Conservation (phyloP, 2,329 filamentous ascomycete genomes). For the Lachnellula arida region DNA sequence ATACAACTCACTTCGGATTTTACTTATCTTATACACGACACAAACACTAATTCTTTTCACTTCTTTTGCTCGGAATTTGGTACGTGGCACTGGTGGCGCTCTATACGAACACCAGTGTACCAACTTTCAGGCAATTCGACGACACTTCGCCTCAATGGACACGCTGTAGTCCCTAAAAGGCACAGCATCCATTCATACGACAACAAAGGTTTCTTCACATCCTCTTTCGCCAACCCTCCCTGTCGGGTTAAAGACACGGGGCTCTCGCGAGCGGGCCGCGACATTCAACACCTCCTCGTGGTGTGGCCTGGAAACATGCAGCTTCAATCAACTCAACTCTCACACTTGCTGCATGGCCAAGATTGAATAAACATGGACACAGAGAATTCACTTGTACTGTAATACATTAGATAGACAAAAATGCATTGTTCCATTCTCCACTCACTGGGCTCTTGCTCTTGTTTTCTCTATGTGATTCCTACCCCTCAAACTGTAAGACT, state of each 20-base stretch:
- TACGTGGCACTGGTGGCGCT: neutral
- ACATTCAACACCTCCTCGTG: neutral
- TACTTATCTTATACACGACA: neutral
- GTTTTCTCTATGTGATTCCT: no score
- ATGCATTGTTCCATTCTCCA: neutral
- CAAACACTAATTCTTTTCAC: neutral
- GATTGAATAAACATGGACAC: neutral
- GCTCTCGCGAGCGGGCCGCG: neutral
- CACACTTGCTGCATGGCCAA: neutral
- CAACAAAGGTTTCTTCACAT: neutral
- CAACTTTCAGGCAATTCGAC: neutral
- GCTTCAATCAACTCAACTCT: neutral
- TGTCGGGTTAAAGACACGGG: neutral
- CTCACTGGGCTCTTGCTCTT: no score
- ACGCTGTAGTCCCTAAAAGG: neutral
- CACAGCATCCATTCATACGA: neutral
- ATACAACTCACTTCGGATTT: neutral
- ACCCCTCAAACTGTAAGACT: no score
- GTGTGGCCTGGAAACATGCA: neutral
- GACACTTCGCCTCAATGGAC: neutral
- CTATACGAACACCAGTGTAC: neutral
- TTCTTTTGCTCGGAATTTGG: neutral
- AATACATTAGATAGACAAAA: neutral
- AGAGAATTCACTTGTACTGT: no score
- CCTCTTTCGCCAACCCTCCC: neutral